These are phyloP conservation scores for Coprinopsis strossmayeri DNA, from an alignment of 768 basidiomycete species.

Conservation along the genomic window DNA sequence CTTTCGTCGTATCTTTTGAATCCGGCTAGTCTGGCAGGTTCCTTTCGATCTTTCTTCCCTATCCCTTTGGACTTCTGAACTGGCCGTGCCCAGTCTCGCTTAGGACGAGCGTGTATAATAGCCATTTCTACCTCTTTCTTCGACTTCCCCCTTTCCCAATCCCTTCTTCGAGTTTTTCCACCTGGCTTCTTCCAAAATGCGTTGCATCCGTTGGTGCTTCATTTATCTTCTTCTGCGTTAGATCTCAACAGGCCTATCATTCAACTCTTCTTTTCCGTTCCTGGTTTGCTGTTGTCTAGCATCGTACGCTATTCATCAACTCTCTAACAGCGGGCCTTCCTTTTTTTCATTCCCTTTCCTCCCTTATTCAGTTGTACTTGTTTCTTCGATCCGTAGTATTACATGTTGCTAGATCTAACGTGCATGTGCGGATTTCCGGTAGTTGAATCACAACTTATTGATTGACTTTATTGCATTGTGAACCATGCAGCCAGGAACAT, in stretches of 20 bases:
- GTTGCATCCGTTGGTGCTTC: conserved; percentile 3
- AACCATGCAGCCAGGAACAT: no score
- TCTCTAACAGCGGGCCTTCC: no score
- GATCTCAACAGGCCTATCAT: conserved; percentile 8
- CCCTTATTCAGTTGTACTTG: no score
- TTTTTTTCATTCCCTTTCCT: no score
- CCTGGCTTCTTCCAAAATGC: neutral
- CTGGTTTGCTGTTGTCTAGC: no score
- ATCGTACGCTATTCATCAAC: no score
- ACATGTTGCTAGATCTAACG: neutral
- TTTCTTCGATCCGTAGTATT: no score
- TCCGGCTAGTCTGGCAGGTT: neutral
- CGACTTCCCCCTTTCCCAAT: neutral
- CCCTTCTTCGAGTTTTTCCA: conserved; percentile 5
- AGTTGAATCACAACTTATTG: neutral
- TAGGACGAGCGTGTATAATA: conserved; percentile 5
- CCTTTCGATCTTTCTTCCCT: neutral
- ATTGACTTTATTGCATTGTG: no score
- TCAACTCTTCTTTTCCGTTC: neutral
- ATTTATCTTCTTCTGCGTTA: conserved; percentile 1
- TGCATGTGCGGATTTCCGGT: neutral
- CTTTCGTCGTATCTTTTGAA: neutral
- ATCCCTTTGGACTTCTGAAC: neutral
- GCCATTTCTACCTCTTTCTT: conserved; percentile 1
- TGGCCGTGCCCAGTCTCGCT: conserved; percentile 1